These are phyloP conservation scores for Colletotrichum camelliae DNA, from an alignment of 2,329 filamentous ascomycete species.

Conservation along the genomic window DNA sequence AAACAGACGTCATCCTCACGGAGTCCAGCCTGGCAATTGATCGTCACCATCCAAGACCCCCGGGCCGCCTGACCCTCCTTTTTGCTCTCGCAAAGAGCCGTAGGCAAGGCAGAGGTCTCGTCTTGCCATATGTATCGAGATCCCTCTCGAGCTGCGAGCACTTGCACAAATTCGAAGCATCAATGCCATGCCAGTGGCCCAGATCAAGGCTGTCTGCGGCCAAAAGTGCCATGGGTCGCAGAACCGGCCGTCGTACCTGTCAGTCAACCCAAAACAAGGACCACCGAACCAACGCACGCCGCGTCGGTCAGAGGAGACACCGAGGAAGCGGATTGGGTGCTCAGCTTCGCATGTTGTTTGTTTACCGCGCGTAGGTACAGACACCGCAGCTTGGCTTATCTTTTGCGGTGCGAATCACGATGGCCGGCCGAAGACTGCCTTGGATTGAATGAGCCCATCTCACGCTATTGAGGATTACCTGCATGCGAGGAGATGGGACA, in stretches of 20 bases:
- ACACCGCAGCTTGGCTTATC: neutral
- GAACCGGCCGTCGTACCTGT: neutral
- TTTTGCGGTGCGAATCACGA: neutral
- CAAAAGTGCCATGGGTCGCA: conserved; percentile 9
- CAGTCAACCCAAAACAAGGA: neutral
- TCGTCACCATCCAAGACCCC: conserved; percentile 11
- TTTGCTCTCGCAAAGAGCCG: neutral
- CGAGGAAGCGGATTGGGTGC: conserved; percentile 9
- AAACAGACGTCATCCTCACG: conserved; percentile 18
- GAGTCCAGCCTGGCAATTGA: conserved; percentile 13
- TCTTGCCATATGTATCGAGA: conserved; percentile 15
- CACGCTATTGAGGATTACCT: conserved; percentile 17
- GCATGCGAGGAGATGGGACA: conserved; percentile 4
- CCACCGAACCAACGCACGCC: neutral
- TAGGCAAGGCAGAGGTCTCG: neutral
- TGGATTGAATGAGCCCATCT: neutral
- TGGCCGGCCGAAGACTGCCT: neutral
- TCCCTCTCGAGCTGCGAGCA: neutral
- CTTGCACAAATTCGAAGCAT: conserved; percentile 1
- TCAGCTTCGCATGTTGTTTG: conserved; percentile 4
- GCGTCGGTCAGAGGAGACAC: conserved; percentile 2
- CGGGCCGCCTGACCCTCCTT: neutral
- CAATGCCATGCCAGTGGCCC: neutral
- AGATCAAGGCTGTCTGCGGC: neutral
- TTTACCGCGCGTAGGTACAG: conserved; percentile 11